Evolutionary conservation across 345 rosid genomes (phyloP), one percentile per base, ranked within the genome.

Genomic region (Eucalyptus leucophloia): DNA sequence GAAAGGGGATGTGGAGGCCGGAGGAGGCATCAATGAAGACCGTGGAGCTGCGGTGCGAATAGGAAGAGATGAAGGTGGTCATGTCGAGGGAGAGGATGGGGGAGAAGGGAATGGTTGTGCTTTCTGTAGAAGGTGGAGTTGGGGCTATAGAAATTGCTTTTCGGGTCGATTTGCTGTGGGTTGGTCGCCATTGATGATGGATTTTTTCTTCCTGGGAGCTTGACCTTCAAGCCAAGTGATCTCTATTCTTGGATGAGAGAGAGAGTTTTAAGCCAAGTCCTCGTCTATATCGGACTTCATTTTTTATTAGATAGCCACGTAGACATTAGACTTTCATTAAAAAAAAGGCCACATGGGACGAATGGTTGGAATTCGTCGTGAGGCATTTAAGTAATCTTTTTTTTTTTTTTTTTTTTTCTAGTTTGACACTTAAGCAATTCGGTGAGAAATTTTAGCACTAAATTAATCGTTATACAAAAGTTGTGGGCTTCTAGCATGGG

Each of bases 321-420:
- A 58, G 14, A 12, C 65, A 58, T 26, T 58, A 58, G 30, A 26
- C 28, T 58, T 58, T 24, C 65, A 26, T 9, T 10, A 10, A 58
- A 10, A 56, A 21, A 58, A 58, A 58, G 28, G 30, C 30, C 65
- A 58, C 65, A 26, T 11, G 4, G n/a, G 65, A 58, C 6, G 7
- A 0, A 58, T 12, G 0, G n/a, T 12, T 11, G 7, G 30, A 26
- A 9, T n/a, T n/a, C n/a, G n/a, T n/a, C n/a, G n/a, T 0, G 62
- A 56, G 62, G 14, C 28, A 56, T 0, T 56, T 56, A 56, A 56
- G 6, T 24, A 11, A 58, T 58, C 30, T 3, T 56, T 23, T 19
- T 17, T 53, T 3, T 19, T 53, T 3, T 19, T 50, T 6, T 50
- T 53, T 53, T 53, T 18, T 19, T 19, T 2, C 6, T 54, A 2